phyloP scores from a whole-genome alignment of 306 rosid genomes.

The Mucuna pruriens region DNA sequence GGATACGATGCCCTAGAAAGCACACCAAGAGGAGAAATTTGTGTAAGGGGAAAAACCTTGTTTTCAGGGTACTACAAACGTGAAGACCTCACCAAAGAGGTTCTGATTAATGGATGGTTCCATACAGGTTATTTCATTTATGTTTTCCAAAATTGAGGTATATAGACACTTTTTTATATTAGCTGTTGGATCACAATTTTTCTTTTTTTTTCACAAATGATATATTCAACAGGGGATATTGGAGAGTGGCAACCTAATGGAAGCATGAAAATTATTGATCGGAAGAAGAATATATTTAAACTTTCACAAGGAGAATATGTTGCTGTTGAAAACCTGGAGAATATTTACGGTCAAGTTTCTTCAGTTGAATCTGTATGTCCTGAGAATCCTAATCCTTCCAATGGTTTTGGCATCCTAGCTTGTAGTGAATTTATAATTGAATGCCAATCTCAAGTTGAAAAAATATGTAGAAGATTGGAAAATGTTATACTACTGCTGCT shows the following conservation, averaged over 20 bases:
- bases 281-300: constrained; percentile 97
- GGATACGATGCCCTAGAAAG: constrained; percentile 81
- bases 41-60: constrained; percentile 76
- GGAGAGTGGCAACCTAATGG: constrained; percentile 98
- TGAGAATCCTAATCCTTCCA: constrained; percentile 23
- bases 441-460: constrained; percentile 1
- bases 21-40: constrained; percentile 89
- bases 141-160: constrained; percentile 32
- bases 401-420: constrained; percentile 19
- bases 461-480: constrained; percentile 5
- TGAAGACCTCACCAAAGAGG: constrained; percentile 93
- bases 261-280: constrained; percentile 93
- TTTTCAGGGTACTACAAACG: constrained; percentile 95
- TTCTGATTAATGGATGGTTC: constrained; percentile 86
- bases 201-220: constrained; percentile 28
- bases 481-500: neutral
- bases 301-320: constrained; percentile 99
- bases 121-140: constrained; percentile 74
- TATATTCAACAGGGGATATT: constrained; percentile 76
- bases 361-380: constrained; percentile 74
- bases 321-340: constrained; percentile 97
- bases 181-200: neutral
- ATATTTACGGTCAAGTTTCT: constrained; percentile 72
- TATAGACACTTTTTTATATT: constrained; percentile 14
- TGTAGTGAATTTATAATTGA: constrained; percentile 11